These are phyloP conservation scores for Sesbania bispinosa DNA, from an alignment of 306 rosid genomes.

Conservation along the genomic window DNA sequence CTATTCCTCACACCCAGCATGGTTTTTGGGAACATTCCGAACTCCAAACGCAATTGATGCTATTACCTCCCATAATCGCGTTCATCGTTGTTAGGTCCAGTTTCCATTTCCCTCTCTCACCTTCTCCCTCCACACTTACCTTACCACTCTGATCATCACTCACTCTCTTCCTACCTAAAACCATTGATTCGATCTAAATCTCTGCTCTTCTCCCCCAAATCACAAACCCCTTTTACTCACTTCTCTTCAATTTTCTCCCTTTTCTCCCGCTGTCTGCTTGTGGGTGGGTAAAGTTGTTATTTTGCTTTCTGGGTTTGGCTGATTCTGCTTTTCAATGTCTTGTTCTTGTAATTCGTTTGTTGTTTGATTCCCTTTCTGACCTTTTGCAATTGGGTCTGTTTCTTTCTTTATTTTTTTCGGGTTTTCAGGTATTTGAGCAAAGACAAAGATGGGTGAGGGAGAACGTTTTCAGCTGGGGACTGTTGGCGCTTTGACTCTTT, in stretches of 20 bases:
- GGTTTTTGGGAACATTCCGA: neutral
- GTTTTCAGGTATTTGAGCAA: constrained; percentile 20
- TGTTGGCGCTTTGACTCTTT: constrained; percentile 85
- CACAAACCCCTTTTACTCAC: constrained; percentile 3
- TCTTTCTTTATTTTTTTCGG: neutral
- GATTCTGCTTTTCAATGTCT: neutral
- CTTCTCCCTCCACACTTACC: neutral
- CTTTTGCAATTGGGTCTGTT: constrained; percentile 7
- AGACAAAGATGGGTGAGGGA: constrained; percentile 69
- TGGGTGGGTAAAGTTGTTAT: constrained; percentile 14
- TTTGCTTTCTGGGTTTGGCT: constrained; percentile 15
- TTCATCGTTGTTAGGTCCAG: neutral
- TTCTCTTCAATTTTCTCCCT: constrained; percentile 6
- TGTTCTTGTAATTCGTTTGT: neutral
- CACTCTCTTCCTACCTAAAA: constrained; percentile 17
- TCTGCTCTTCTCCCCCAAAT: constrained; percentile 2
- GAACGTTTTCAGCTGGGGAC: constrained; percentile 83
- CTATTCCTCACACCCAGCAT: neutral
- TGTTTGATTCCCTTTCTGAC: constrained; percentile 1
- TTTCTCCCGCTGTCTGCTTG: neutral
- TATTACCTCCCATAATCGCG: neutral
- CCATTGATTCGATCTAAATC: constrained; percentile 28
- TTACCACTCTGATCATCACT: neutral
- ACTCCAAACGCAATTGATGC: neutral
- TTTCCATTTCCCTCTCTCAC: neutral